Evolutionary conservation across 2,329 filamentous ascomycete species (phyloP).

Genomic region (Penicillium palitans): DNA sequence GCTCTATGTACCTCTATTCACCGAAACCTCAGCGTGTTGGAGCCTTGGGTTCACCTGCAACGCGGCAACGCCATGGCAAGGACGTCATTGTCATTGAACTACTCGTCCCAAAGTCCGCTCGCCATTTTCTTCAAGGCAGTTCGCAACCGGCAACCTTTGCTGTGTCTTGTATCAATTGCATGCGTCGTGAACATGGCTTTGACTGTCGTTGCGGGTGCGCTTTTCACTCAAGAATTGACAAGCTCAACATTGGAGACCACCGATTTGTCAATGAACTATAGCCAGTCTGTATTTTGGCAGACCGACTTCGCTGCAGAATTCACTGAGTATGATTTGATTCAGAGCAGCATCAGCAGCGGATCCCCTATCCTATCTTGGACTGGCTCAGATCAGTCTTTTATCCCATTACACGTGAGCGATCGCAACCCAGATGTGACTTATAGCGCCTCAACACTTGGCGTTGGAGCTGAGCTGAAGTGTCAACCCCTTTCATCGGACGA

Average conservation of each 20-base stretch:
- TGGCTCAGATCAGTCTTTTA: conserved; percentile 33
- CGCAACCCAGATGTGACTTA: conserved; percentile 28
- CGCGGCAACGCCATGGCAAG: conserved; percentile 30
- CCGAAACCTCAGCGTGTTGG: conserved; percentile 36
- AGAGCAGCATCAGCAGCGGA: conserved; percentile 37
- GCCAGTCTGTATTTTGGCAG: conserved; percentile 29
- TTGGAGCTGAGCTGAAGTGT: conserved; percentile 32
- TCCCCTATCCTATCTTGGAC: conserved; percentile 36
- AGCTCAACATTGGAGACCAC: conserved; percentile 27
- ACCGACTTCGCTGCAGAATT: conserved; percentile 37
- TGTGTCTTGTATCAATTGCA: conserved; percentile 32
- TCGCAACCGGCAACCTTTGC: conserved; percentile 29
- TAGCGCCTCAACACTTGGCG: conserved; percentile 30
- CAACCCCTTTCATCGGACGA: conserved; percentile 18
- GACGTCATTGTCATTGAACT: conserved; percentile 35
- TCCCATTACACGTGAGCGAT: conserved; percentile 28
- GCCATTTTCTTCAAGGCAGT: conserved; percentile 31
- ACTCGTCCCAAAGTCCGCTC: conserved; percentile 36
- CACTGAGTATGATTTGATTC: conserved; percentile 38
- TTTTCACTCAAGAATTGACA: conserved; percentile 36
- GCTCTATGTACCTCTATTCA: conserved; percentile 37
- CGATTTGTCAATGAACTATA: conserved; percentile 32
- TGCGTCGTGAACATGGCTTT: conserved; percentile 34
- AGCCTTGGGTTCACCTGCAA: conserved; percentile 40
- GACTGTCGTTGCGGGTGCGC: conserved; percentile 34